These are phyloP conservation scores for Amyloporia xantha DNA, from an alignment of 768 basidiomycete genomes.

Conservation along the genomic window DNA sequence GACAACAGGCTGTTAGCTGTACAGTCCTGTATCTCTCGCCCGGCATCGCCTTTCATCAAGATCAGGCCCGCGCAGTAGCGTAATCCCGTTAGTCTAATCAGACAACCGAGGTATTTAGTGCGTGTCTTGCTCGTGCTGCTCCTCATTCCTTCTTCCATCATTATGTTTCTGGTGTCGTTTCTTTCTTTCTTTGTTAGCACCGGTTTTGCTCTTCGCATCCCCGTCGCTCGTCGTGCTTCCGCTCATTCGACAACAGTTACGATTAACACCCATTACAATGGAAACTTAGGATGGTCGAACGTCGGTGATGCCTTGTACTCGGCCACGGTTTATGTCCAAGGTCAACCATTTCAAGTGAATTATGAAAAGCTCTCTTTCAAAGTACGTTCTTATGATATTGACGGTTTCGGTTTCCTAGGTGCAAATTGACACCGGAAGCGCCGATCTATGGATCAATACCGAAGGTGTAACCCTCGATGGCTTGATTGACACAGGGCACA, in stretches of 20 bases:
- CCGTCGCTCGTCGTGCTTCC: not conserved
- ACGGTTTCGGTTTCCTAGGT: not conserved
- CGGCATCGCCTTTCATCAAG: too few relatives aligned
- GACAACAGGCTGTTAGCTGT: too few relatives aligned
- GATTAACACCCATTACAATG: not conserved
- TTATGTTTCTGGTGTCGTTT: not conserved
- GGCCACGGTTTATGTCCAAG: conserved; percentile 3
- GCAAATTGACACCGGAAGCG: conserved; percentile 4
- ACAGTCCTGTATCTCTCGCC: too few relatives aligned
- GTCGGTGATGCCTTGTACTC: not conserved
- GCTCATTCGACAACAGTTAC: not conserved
- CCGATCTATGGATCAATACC: conserved; percentile 5
- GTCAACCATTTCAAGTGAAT: conserved; percentile 3
- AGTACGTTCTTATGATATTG: not conserved
- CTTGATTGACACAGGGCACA: not conserved
- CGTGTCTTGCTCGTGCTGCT: not conserved
- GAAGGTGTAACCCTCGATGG: not conserved
- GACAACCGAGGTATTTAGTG: too few relatives aligned
- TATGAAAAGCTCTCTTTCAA: too few relatives aligned
- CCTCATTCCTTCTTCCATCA: not conserved
- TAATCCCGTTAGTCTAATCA: too few relatives aligned
- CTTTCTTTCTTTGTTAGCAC: not conserved
- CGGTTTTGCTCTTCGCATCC: not conserved
- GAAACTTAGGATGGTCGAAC: conserved; percentile 1
- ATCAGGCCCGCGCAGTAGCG: too few relatives aligned